phyloP scores from a whole-genome alignment of 306 rosid species.

The Urtica urens region DNA sequence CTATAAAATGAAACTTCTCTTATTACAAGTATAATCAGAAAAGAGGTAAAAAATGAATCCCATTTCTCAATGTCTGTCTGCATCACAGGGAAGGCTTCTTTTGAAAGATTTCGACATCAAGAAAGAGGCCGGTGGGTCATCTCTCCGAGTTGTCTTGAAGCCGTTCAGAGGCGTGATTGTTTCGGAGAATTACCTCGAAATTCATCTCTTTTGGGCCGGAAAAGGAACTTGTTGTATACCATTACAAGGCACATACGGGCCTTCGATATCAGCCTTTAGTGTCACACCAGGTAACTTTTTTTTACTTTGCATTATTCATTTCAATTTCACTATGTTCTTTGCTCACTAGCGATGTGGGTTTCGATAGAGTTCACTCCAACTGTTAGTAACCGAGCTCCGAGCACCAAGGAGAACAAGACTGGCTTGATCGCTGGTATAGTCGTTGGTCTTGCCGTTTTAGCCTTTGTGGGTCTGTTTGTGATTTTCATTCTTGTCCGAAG shows the following conservation, averaged over 20 bases:
- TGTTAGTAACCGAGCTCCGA: constrained; percentile 43
- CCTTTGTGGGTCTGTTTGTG: constrained; percentile 21
- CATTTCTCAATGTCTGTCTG: neutral
- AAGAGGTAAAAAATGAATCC: no score
- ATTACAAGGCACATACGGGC: constrained; percentile 51
- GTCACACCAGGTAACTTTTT: constrained; percentile 71
- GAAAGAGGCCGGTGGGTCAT: constrained; percentile 47
- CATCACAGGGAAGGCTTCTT: constrained; percentile 40
- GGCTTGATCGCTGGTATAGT: constrained; percentile 49
- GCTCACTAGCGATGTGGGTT: constrained; percentile 13
- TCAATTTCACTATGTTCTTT: no score
- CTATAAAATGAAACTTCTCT: no score
- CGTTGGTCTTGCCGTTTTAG: constrained; percentile 45
- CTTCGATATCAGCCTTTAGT: constrained; percentile 63
- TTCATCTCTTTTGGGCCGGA: constrained; percentile 88
- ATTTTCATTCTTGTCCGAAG: constrained; percentile 25
- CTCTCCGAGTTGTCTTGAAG: constrained; percentile 26
- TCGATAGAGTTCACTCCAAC: constrained; percentile 46
- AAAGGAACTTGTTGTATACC: constrained; percentile 82
- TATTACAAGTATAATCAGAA: no score
- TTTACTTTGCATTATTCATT: no score
- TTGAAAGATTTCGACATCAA: constrained; percentile 52
- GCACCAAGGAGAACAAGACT: constrained; percentile 29
- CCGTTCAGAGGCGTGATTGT: constrained; percentile 31
- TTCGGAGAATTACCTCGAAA: constrained; percentile 49